A percentile compares a stretch with the other conserved stretches of the same genome.
Conservation (phyloP, 371 early-diverging fungal genomes). For the Mucor ambiguus region DNA sequence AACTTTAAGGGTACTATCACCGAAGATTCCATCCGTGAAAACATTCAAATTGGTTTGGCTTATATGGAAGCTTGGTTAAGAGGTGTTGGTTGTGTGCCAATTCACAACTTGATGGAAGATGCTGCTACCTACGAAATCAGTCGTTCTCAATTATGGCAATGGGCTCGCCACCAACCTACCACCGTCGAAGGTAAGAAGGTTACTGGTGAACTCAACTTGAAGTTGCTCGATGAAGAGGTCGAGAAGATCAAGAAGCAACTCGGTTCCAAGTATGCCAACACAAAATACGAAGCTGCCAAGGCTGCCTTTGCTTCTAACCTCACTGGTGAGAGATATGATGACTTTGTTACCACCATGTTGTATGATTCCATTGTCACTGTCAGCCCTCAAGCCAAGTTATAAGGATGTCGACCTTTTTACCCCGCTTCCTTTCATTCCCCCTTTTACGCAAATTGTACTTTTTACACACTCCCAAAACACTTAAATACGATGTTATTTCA, state of each 20-base stretch:
- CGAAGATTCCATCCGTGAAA: constrained; percentile 87
- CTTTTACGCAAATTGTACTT: background rate
- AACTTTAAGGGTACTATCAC: constrained; percentile 83
- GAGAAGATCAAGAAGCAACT: constrained; percentile 66
- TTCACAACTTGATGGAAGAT: constrained; percentile 61
- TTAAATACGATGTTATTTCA: background rate
- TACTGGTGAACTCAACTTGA: constrained; percentile 72
- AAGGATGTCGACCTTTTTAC: constrained; percentile 10
- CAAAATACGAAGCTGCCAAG: constrained; percentile 82
- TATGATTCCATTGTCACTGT: constrained; percentile 73
- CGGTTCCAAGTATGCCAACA: constrained; percentile 61
- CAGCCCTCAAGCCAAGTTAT: constrained; percentile 26
- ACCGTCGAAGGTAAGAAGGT: constrained; percentile 82
- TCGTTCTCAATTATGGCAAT: constrained; percentile 95
- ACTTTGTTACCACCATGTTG: constrained; percentile 88
- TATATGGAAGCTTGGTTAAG: constrained; percentile 98
- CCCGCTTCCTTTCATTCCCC: background rate
- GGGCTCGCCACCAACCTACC: constrained; percentile 85
- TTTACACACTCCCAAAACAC: background rate
- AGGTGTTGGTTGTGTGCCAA: constrained; percentile 97
- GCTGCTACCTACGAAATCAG: constrained; percentile 96
- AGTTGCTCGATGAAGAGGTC: constrained; percentile 85
- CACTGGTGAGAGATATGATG: constrained; percentile 81
- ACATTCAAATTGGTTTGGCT: constrained; percentile 87
- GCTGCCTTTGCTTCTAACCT: constrained; percentile 78